phyloP scores from a whole-genome alignment of 768 basidiomycete genomes.

The Amanita pseudoporphyria region DNA sequence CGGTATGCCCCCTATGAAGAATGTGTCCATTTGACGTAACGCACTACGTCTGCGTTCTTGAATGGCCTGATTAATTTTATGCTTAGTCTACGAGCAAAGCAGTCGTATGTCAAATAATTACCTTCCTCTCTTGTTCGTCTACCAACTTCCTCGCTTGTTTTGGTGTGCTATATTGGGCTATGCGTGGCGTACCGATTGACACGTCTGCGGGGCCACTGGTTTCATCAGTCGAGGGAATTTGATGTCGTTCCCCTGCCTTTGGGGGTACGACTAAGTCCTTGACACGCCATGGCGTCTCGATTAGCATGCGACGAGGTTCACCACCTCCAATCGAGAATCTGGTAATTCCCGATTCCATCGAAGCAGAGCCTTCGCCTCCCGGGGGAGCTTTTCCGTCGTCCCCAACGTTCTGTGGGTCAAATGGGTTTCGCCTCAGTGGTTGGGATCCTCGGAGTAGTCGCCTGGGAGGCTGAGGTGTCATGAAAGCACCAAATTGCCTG shows the following conservation, averaged over 20 bases:
- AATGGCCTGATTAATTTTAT: constrained; percentile 34
- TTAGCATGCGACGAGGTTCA: constrained; percentile 36
- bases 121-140: constrained; percentile 39
- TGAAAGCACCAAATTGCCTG: constrained; percentile 32
- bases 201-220: background rate
- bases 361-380: background rate
- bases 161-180: constrained; percentile 12
- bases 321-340: constrained; percentile 37
- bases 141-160: constrained; percentile 17
- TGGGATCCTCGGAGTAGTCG: background rate
- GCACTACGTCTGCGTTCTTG: constrained; percentile 55
- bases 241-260: background rate
- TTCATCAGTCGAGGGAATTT: background rate
- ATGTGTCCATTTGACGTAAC: constrained; percentile 34
- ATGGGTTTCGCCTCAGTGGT: background rate
- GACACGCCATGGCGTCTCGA: constrained; percentile 47
- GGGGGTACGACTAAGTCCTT: constrained; percentile 37
- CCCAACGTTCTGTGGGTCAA: background rate
- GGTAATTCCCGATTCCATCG: constrained; percentile 6
- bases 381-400: background rate
- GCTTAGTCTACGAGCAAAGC: background rate
- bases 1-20: constrained; percentile 44
- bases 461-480: constrained; percentile 44
- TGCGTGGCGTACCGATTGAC: background rate
- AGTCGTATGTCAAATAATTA: constrained; percentile 8